These are phyloP conservation scores for Colletotrichum paranaense DNA, from an alignment of 2,329 filamentous ascomycete species.

Conservation along the genomic window DNA sequence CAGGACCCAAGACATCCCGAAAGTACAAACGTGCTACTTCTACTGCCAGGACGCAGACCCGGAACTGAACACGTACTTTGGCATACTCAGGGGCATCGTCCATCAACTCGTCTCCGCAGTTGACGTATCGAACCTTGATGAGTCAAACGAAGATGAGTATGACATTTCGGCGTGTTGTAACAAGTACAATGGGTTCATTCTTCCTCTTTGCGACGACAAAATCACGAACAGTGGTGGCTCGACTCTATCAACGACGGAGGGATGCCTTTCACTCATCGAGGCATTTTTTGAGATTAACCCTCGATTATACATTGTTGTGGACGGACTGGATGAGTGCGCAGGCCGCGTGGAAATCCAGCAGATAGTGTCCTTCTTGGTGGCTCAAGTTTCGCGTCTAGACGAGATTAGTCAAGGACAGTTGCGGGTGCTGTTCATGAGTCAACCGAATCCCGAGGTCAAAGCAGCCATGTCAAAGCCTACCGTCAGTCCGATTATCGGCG, in stretches of 20 bases:
- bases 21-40: conserved; percentile 48
- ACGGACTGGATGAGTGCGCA: conserved; percentile 56
- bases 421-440: conserved; percentile 48
- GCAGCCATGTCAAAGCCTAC: conserved; percentile 37
- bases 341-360: conserved; percentile 40
- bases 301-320: conserved; percentile 52
- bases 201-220: conserved; percentile 45
- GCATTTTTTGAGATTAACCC: conserved; percentile 42
- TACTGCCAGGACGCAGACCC: conserved; percentile 51
- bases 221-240: conserved; percentile 39
- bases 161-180: fast-evolving
- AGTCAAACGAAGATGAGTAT: background rate
- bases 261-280: conserved; percentile 44
- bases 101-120: conserved; percentile 43
- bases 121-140: background rate
- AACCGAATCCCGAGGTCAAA: conserved; percentile 41
- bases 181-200: conserved; percentile 39
- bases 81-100: conserved; percentile 46
- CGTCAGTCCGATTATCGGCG: conserved; percentile 38
- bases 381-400: conserved; percentile 40
- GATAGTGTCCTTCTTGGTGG: conserved; percentile 42
- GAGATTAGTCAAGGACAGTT: conserved; percentile 37
- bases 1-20: background rate
- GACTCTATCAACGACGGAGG: conserved; percentile 39
- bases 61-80: conserved; percentile 41